These are phyloP conservation scores for Kwoniella sp. DNA, from an alignment of 768 basidiomycete species.

Conservation along the genomic window DNA sequence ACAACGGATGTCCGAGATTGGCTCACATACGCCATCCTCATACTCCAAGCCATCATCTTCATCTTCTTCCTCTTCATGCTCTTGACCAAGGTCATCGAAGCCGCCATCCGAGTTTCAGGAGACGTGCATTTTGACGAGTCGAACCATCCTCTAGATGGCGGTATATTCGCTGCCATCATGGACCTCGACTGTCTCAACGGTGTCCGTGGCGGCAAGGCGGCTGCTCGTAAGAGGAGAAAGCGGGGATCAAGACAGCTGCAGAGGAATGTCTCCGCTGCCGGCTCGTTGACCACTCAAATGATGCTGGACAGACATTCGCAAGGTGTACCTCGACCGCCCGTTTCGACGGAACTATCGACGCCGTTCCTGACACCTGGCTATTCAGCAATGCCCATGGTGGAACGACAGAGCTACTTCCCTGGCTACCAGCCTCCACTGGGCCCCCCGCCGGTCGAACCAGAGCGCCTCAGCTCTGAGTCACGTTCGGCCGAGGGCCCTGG, in stretches of 20 bases:
- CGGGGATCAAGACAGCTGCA: slow-evolving; percentile 38
- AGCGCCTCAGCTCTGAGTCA: slow-evolving; percentile 25
- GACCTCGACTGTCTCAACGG: slow-evolving; percentile 67
- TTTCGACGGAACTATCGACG: slow-evolving; percentile 15
- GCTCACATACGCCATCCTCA: slow-evolving; percentile 88
- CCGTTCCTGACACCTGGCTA: slow-evolving; percentile 24
- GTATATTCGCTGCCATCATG: slow-evolving; percentile 65
- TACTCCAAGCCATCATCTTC: slow-evolving; percentile 74
- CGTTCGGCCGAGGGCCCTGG: slow-evolving; percentile 67
- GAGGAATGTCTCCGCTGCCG: slow-evolving; percentile 39
- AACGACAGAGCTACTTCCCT: slow-evolving; percentile 24
- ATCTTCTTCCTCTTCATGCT: slow-evolving; percentile 78
- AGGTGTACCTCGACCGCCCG: slow-evolving; percentile 23
- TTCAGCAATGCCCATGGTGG: slow-evolving; percentile 6
- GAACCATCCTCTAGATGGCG: slow-evolving; percentile 71
- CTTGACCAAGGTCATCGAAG: slow-evolving; percentile 78
- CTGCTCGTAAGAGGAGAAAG: slow-evolving; percentile 30
- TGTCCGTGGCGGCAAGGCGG: slow-evolving; percentile 58
- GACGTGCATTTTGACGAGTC: slow-evolving; percentile 79
- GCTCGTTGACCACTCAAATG: slow-evolving; percentile 47
- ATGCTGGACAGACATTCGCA: slow-evolving; percentile 48
- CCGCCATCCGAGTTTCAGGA: slow-evolving; percentile 68
- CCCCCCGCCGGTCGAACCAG: slow-evolving; percentile 20
- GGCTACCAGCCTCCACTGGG: slow-evolving; percentile 29
- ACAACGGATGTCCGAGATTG: slow-evolving; percentile 76